phyloP scores from a whole-genome alignment of 768 basidiomycete species.

The Mycena maculata region DNA sequence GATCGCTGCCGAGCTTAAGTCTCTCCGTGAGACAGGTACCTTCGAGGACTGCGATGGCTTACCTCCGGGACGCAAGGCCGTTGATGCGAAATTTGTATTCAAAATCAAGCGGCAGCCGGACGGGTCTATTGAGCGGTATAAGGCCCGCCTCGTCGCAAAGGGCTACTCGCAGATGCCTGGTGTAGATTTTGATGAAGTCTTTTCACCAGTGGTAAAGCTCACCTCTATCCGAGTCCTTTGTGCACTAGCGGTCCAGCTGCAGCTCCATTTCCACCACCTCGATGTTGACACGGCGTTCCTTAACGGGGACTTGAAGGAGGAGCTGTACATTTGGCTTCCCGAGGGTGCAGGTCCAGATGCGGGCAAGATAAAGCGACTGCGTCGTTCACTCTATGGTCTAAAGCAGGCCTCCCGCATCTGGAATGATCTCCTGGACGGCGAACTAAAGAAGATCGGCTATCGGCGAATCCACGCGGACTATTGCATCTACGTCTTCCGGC shows the following conservation, averaged over 20 bases:
- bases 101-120: slow-evolving; percentile 46
- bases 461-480: slow-evolving; percentile 24
- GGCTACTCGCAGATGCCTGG: slow-evolving; percentile 52
- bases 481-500: slow-evolving; percentile 29
- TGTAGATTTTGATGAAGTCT: slow-evolving; percentile 44
- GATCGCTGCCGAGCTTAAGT: slow-evolving; percentile 36
- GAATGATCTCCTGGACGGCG: slow-evolving; percentile 39
- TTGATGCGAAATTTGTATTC: slow-evolving; percentile 53
- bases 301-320: slow-evolving; percentile 41
- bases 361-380: slow-evolving; percentile 27
- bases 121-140: slow-evolving; percentile 39
- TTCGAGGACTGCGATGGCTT: slow-evolving; percentile 42
- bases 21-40: slow-evolving; percentile 31
- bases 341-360: slow-evolving; percentile 23
- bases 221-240: slow-evolving; percentile 37
- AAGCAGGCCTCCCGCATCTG: slow-evolving; percentile 44
- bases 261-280: slow-evolving; percentile 37
- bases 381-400: slow-evolving; percentile 44
- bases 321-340: slow-evolving; percentile 41
- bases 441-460: slow-evolving; percentile 38
- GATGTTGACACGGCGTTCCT: slow-evolving; percentile 40
- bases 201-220: slow-evolving; percentile 39
- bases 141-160: slow-evolving; percentile 42
- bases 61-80: slow-evolving; percentile 41
- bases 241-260: slow-evolving; percentile 33